phyloP scores from a whole-genome alignment of 2,329 filamentous ascomycete species.

The Fusarium nisikadoi region DNA sequence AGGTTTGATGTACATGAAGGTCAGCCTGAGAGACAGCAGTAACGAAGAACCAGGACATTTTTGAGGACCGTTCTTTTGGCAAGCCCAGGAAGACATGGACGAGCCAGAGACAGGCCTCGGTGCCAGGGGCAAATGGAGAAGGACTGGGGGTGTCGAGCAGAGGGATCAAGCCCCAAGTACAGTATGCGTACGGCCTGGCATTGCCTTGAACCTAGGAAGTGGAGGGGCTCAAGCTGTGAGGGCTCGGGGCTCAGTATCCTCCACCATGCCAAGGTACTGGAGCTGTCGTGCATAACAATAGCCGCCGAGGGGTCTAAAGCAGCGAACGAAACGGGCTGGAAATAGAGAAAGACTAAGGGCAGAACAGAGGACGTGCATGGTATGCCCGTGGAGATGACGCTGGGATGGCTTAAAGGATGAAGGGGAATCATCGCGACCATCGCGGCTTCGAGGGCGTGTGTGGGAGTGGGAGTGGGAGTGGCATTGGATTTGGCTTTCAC shows the following conservation, averaged over 20 bases:
- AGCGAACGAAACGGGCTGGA: slow-evolving; percentile 31
- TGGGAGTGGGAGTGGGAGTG: slow-evolving; percentile 2
- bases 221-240: slow-evolving; percentile 20
- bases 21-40: slow-evolving; percentile 20
- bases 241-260: slow-evolving; percentile 10
- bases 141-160: slow-evolving; percentile 27
- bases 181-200: slow-evolving; percentile 31
- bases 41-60: slow-evolving; percentile 35
- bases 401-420: slow-evolving; percentile 13
- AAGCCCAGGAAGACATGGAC: slow-evolving; percentile 33
- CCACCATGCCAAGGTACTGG: slow-evolving; percentile 30
- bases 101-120: slow-evolving; percentile 30
- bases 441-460: slow-evolving; percentile 27
- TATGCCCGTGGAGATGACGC: slow-evolving; percentile 39
- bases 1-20: slow-evolving; percentile 25
- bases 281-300: slow-evolving; percentile 48
- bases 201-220: slow-evolving; percentile 33
- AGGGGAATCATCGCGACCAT: slow-evolving; percentile 21
- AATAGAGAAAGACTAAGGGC: slow-evolving; percentile 30
- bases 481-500: slow-evolving; percentile 10
- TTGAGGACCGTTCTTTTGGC: slow-evolving; percentile 37
- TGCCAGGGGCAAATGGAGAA: slow-evolving; percentile 24
- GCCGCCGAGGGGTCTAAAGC: slow-evolving; percentile 42
- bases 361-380: slow-evolving; percentile 32
- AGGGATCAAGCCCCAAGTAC: slow-evolving; percentile 32